Base-by-base conservation (phyloP, 1,284 basidiomycete species). In the Thelephora terrestris region DNA sequence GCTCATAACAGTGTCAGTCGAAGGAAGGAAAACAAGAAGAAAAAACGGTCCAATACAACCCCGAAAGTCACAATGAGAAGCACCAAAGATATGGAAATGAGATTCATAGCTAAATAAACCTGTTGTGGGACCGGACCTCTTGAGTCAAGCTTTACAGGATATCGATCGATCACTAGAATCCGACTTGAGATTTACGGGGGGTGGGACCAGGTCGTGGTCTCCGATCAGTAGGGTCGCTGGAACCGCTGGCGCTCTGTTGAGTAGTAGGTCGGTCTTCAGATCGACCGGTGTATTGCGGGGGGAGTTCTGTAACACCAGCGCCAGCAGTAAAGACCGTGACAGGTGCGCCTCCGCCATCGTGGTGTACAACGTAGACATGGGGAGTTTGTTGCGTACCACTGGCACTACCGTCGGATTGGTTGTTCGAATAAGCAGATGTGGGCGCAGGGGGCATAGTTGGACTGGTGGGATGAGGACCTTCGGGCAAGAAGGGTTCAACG, bases 251-350 rank as follows among this genome's bases (percentile, higher is more conserved):
- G 3, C 9, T 20, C 12, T 7, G 38, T 5, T 9, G 3, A 10
- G 38, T 3, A 40, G 38, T 17, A 7, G 20, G 38, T 14, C 36
- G 34, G 25, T 43, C 39, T 42, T 21, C 17, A 25, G 39, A 18
- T 20, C 39, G 29, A 32, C 64, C 67, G 16, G 59, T 59, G 53
- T 79, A 79, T 35, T 67, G 61, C 16, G 77, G 78, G 6, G 77
- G 78, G 7, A 79, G 64, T 61, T 81, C 78, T 14, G 77, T 73
- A 4, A 79, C 71, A 51, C 76, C 68, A 12, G 74, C 70, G 16
- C 75, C 77, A 43, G 72, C 69, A 46, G 76, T 71, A 54, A 73
- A 78, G 21, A 79, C 75, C 2, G 76, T 77, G 32, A 81, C 74
- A 2, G 78, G 78, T 17, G 76, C 63, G 7, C 70, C 59, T 5